phyloP scores from a whole-genome alignment of 2,329 filamentous ascomycete species.

The Ophiocordyceps sinensis region DNA sequence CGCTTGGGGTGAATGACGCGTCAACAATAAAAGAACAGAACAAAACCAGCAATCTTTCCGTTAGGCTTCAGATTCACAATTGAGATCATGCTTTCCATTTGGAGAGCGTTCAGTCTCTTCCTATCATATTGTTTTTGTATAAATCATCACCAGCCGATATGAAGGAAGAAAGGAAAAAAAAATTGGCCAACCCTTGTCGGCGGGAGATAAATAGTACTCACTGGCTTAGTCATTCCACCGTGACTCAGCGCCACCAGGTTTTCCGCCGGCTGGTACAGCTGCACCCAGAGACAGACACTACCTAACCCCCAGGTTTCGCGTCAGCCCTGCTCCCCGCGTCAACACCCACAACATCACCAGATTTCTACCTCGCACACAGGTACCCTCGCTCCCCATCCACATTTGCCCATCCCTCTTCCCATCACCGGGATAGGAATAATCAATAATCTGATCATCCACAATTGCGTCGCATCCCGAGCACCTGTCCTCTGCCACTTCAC shows the following conservation, averaged over 20 bases:
- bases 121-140: conserved; percentile 43
- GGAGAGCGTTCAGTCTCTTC: conserved; percentile 51
- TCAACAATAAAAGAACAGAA: no score
- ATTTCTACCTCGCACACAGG: not conserved
- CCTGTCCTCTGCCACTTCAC: not conserved
- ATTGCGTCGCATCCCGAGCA: no score
- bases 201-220: not conserved
- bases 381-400: not conserved
- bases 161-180: conserved; percentile 7
- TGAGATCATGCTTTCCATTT: conserved; percentile 45
- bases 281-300: no score
- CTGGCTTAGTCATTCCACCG: no score
- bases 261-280: no score
- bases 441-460: not conserved
- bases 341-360: not conserved
- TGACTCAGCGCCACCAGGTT: no score
- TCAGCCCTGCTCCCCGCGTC: no score
- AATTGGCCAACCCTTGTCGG: not conserved
- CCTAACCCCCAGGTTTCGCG: no score
- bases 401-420: not conserved
- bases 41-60: no score
- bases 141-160: conserved; percentile 47
- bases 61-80: conserved; percentile 44
- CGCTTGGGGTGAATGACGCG: no score
- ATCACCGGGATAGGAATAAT: not conserved